Percentiles rank a stretch among this genome's conserved stretches.
These are phyloP conservation scores for Zelopaecilomyces penicillatus DNA, from an alignment of 2,329 filamentous ascomycete species.

Conservation along the genomic window DNA sequence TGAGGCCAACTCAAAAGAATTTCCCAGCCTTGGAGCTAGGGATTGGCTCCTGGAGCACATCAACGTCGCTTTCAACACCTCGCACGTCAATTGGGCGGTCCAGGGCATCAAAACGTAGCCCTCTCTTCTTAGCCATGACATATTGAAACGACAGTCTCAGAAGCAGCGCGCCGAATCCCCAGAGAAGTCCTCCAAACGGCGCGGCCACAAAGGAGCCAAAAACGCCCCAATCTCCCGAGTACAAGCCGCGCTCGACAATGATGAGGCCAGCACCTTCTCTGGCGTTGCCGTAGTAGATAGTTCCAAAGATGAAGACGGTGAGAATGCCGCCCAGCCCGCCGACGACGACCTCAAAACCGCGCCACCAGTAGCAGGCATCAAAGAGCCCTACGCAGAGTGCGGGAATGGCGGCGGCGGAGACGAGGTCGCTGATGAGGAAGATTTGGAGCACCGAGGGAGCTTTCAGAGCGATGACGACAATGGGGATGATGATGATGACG, in stretches of 20 bases:
- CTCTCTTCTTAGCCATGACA: conserved; percentile 45
- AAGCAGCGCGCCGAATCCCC: conserved; percentile 55
- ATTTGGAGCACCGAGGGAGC: conserved; percentile 70
- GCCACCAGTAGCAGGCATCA: conserved; percentile 66
- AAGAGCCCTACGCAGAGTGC: conserved; percentile 65
- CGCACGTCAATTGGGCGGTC: conserved; percentile 40
- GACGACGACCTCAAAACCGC: conserved; percentile 71
- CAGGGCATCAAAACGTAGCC: conserved; percentile 57
- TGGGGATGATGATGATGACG: conserved; percentile 64
- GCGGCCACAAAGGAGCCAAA: conserved; percentile 80
- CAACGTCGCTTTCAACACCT: conserved; percentile 21
- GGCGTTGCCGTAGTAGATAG: conserved; percentile 66
- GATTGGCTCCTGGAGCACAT: conserved; percentile 10
- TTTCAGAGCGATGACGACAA: conserved; percentile 65
- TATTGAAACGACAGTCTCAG: conserved; percentile 54
- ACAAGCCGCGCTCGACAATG: conserved; percentile 64
- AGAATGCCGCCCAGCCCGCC: conserved; percentile 71
- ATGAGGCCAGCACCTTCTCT: conserved; percentile 57
- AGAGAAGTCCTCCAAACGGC: conserved; percentile 65
- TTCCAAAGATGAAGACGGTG: conserved; percentile 72
- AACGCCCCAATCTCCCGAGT: conserved; percentile 68
- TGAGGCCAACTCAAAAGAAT: conserved; percentile 37
- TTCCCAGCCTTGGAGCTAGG: conserved; percentile 36
- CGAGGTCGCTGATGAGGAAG: conserved; percentile 72
- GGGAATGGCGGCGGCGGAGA: conserved; percentile 69